Evolutionary conservation across 352 stramenopile genomes (phyloP).

Genomic region (Globisporangium heterothallicum): DNA sequence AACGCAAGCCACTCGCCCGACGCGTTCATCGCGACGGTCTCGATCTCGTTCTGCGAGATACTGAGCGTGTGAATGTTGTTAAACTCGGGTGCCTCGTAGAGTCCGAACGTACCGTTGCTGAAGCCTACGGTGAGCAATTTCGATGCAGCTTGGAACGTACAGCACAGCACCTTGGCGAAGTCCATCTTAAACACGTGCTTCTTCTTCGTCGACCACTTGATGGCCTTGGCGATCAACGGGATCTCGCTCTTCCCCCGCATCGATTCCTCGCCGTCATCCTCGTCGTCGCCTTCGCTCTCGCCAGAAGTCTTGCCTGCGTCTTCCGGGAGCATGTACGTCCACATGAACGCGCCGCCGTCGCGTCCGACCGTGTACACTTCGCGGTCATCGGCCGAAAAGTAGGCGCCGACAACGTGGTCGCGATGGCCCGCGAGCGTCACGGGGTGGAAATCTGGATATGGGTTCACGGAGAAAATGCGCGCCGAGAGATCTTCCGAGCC

Average conservation of each 20-base stretch:
- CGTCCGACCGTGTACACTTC: constrained; percentile 83
- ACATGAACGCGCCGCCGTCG: constrained; percentile 87
- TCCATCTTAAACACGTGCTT: constrained; percentile 90
- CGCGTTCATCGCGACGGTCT: constrained; percentile 92
- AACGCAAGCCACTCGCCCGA: constrained; percentile 98
- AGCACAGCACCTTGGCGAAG: constrained; percentile 84
- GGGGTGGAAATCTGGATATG: constrained; percentile 70
- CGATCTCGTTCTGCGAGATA: constrained; percentile 87
- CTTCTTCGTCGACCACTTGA: constrained; percentile 82
- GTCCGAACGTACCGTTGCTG: constrained; percentile 95
- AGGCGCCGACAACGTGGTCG: constrained; percentile 79
- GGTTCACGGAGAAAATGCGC: constrained; percentile 78
- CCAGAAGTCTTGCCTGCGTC: constrained; percentile 22
- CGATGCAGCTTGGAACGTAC: constrained; percentile 83
- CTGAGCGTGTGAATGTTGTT: constrained; percentile 97
- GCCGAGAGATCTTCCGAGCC: constrained; percentile 85
- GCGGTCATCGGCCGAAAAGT: constrained; percentile 76
- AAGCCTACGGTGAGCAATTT: constrained; percentile 95
- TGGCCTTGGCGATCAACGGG: constrained; percentile 63
- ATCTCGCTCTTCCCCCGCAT: constrained; percentile 24
- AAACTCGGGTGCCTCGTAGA: constrained; percentile 96
- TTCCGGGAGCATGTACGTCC: constrained; percentile 66
- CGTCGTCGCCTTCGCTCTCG: constrained; percentile 22
- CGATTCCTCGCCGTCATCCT: constrained; percentile 27
- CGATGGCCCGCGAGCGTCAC: constrained; percentile 88